Evolutionary conservation across 73 alveolate genomes (phyloP).

Genomic region (Paraurostyla sp.): DNA sequence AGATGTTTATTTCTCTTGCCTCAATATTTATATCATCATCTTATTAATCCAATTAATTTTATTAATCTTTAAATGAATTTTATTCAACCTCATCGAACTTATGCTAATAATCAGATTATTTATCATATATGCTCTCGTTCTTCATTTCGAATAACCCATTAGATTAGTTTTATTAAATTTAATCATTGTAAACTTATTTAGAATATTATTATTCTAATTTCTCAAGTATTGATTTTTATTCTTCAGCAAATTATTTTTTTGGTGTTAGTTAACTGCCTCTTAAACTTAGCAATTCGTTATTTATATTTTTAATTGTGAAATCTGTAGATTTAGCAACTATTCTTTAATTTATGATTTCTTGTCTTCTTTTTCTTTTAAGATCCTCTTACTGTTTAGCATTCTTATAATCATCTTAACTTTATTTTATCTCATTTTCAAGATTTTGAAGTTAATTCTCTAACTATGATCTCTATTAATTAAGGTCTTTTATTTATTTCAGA

Average conservation of each 20-base stretch:
- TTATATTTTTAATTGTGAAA: not conserved
- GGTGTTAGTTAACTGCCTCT: not conserved
- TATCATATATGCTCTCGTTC: too few species aligned
- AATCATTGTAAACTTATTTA: too few species aligned
- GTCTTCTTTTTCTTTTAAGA: not conserved
- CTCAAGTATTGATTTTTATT: too few species aligned
- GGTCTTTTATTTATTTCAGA: conserved; percentile 3
- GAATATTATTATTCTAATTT: too few species aligned
- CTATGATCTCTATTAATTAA: not conserved
- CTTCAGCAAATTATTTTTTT: not conserved
- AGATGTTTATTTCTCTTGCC: too few species aligned
- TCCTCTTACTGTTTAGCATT: not conserved
- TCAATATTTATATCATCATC: too few species aligned
- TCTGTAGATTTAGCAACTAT: conserved; percentile 22
- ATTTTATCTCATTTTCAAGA: not conserved
- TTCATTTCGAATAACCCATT: too few species aligned
- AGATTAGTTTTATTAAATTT: too few species aligned
- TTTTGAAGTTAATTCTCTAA: not conserved
- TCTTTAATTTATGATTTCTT: not conserved
- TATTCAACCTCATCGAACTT: too few species aligned
- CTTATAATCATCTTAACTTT: not conserved
- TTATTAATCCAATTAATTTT: too few species aligned
- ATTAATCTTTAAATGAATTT: too few species aligned
- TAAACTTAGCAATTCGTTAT: not conserved
- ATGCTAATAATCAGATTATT: too few species aligned